phyloP scores from a whole-genome alignment of 2,329 filamentous ascomycete genomes.

The Fusarium sp. region DNA sequence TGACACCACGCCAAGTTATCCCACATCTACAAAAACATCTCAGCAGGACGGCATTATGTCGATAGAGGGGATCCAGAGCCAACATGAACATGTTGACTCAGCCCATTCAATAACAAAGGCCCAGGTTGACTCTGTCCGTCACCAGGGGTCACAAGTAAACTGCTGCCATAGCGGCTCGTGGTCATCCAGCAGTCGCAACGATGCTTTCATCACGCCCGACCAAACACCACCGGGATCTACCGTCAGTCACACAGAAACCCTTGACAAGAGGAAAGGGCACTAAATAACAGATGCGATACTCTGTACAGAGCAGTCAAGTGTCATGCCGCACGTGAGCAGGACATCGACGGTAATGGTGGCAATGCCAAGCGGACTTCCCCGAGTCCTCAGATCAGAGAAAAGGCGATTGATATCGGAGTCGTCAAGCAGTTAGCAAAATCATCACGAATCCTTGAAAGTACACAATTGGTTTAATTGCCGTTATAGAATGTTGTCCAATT shows the following conservation, averaged over 20 bases:
- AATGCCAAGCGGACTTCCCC: slow-evolving; percentile 10
- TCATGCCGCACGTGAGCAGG: background rate
- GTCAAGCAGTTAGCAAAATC: slow-evolving; percentile 31
- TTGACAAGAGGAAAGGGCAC: background rate
- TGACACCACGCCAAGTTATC: background rate
- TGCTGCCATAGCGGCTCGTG: slow-evolving; percentile 4
- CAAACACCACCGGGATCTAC: slow-evolving; percentile 15
- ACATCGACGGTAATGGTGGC: background rate
- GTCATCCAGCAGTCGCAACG: slow-evolving; percentile 10
- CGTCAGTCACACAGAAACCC: slow-evolving; percentile 5
- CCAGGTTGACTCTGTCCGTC: background rate
- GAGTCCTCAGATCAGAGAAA: slow-evolving; percentile 4
- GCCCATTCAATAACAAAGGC: background rate
- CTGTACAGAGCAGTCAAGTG: background rate
- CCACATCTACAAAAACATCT: background rate
- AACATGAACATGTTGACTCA: background rate
- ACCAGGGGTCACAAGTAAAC: background rate
- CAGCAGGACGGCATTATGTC: slow-evolving; percentile 18
- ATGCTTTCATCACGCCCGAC: slow-evolving; percentile 26
- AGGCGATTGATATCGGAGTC: slow-evolving; percentile 16
- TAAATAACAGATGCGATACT: background rate
- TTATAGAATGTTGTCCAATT: background rate
- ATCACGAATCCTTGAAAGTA: slow-evolving; percentile 9
- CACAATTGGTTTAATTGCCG: background rate
- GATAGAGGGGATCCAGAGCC: background rate